Evolutionary conservation across 2,329 filamentous ascomycete species (phyloP), one percentile per base, ranked within the genome.

Genomic region (Thelonectria olida): DNA sequence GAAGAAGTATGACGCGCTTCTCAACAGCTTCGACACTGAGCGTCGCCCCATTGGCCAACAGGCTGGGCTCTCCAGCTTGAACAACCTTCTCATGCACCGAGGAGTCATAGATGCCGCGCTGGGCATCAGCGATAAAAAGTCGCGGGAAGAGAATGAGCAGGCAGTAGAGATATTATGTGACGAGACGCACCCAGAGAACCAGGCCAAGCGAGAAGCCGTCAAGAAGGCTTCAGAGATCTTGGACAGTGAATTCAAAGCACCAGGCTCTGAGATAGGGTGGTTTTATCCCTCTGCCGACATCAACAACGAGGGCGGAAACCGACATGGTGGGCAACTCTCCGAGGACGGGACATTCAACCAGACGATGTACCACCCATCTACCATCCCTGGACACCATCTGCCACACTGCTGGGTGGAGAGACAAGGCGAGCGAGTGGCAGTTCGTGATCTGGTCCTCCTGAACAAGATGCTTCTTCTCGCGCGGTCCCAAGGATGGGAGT

Each of bases 331-430:
- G 1, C 52, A 55, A 20, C n/a, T 55, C 9, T 36, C 23, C 8
- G 28, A 47, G 12, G 34, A 25, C 36, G 52, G 42, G 9, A 25
- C 31, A 27, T 55, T 47, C 12, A 28, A 48, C 15, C 52, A 55
- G 28, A 48, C 31, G 19, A 20, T 3, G 2, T 55, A 55, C 20
- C 42, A 55, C 9, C 22, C 52, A 17, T 55, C 52, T 13, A 55
- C 52, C 9, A 47, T 55, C 7, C 52, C 52, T 7, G 52, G 53
- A 4, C 53, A 56, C 17, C 44, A 56, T 9, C 4, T 56, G 2
- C 53, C 53, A n/a, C 53, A 56, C 34, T 41, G 44, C n/a, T 56
- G 53, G 44, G 53, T 56, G 23, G 44, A 42, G 19, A 56, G 28
- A 23, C 17, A 41, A 7, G 53, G 53, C 17, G 9, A 39, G 10